phyloP scores from a whole-genome alignment of 345 rosid genomes.

The Rhodomyrtus tomentosa region DNA sequence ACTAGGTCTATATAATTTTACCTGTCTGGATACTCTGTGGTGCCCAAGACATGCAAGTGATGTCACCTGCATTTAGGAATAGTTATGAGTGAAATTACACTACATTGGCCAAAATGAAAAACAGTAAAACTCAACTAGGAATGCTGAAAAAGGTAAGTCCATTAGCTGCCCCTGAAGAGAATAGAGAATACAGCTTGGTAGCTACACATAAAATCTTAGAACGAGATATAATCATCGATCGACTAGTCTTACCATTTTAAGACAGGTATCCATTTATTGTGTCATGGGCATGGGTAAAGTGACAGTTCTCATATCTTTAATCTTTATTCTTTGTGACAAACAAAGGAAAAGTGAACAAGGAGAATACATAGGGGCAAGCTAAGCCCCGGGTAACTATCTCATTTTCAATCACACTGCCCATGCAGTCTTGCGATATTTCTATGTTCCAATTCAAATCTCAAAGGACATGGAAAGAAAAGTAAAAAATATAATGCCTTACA shows the following conservation, averaged over 20 bases:
- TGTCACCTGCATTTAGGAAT: slow-evolving; percentile 47
- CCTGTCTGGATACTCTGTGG: slow-evolving; percentile 57
- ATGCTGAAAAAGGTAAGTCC: neutral
- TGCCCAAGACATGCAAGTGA: slow-evolving; percentile 74
- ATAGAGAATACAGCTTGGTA: neutral
- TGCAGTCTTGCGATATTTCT: neutral
- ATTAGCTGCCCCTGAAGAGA: neutral
- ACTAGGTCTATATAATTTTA: slow-evolving; percentile 3
- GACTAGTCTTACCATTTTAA: neutral
- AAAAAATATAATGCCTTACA: neutral
- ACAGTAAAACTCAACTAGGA: neutral
- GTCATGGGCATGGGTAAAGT: neutral
- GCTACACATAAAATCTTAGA: neutral
- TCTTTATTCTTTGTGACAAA: neutral
- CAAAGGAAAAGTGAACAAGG: neutral
- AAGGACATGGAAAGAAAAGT: neutral
- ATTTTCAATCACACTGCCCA: neutral
- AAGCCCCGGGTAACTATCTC: neutral
- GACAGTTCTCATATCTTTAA: neutral
- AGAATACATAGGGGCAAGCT: neutral
- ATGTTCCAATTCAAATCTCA: neutral
- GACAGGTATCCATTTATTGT: neutral
- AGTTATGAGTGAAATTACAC: neutral
- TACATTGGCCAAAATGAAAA: neutral
- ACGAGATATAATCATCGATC: neutral